Base-by-base conservation (phyloP, 768 basidiomycete species). In the Rickenella mellea region DNA sequence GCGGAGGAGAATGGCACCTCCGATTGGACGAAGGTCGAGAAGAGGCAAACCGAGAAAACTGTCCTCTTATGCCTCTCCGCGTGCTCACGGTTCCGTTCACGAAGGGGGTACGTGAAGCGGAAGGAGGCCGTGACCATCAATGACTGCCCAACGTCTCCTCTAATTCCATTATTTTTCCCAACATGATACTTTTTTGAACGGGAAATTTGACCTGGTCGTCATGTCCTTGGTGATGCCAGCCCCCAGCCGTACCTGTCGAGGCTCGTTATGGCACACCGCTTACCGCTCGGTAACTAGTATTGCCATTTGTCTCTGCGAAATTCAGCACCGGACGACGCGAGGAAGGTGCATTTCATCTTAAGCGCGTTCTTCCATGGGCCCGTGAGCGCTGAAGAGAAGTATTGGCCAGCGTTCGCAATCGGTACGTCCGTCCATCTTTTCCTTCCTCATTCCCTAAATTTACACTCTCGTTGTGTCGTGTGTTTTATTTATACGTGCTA, bases 251-350 rank as follows among this genome's bases (percentile, higher is more conserved):
- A 15, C 72, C 76, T 39, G 72, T 93, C 30, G 83, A 91, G 60
- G 92, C 88, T 36, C 40, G 74, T 56, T n/a, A n/a, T n/a, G n/a
- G n/a, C n/a, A n/a, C n/a, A n/a, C n/a, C n/a, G n/a, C n/a, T n/a
- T n/a, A 2, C 26, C 9, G 20, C 12, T 8, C 10, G 51, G 17
- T 59, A 61, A 33, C 51, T 49, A 15, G 60, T 68, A 1, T 63
- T 80, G 19, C 79, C 77, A 2, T 97, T 75, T 64, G 82, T 79
- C 46, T 74, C 74, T 29, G 82, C 67, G 26, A 87, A 74, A 4
- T 99, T 97, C 65, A 87, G 85, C 44, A 1, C 93, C 92, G 0
- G 96, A 94, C 1, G 94, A 97, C 50, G 70, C 73, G 41, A 80
- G 73, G 27, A 70, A 80, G 31, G 83, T 98, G 80, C 84, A 91